phyloP scores from a whole-genome alignment of 2,329 filamentous ascomycete species.

The Dendrostoma leiphaemia region DNA sequence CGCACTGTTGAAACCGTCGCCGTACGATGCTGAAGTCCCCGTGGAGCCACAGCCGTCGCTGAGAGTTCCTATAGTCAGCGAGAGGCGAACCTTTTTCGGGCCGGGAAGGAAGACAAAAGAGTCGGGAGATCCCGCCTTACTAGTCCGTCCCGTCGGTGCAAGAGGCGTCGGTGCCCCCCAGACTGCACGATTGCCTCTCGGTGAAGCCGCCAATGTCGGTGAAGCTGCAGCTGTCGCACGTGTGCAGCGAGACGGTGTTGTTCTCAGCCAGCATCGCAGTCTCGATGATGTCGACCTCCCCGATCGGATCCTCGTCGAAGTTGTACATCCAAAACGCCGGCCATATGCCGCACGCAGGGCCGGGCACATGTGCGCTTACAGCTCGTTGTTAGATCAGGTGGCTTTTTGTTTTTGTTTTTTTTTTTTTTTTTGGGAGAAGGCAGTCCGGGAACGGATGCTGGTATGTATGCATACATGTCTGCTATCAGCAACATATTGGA shows the following conservation, averaged over 20 bases:
- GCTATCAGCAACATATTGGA: too few species aligned
- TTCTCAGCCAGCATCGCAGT: conserved; percentile 36
- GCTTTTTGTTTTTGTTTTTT: too few species aligned
- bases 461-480: too few species aligned
- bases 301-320: conserved; percentile 43
- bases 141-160: conserved; percentile 17
- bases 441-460: too few species aligned
- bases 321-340: conserved; percentile 38
- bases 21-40: conserved; percentile 30
- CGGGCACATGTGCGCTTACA: conserved; percentile 49
- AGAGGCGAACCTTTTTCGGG: background rate
- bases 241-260: conserved; percentile 49
- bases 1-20: conserved; percentile 48
- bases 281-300: conserved; percentile 56
- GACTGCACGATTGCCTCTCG: conserved; percentile 19
- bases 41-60: conserved; percentile 24
- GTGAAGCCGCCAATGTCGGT: conserved; percentile 21
- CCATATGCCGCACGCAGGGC: conserved; percentile 47
- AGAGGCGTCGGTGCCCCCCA: conserved; percentile 18
- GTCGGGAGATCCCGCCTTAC: background rate
- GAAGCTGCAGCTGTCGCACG: conserved; percentile 42
- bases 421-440: too few species aligned
- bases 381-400: too few species aligned
- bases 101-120: background rate
- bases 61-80: background rate